Conservation (phyloP, 257 asterid species). For the Solanum virginianum region DNA sequence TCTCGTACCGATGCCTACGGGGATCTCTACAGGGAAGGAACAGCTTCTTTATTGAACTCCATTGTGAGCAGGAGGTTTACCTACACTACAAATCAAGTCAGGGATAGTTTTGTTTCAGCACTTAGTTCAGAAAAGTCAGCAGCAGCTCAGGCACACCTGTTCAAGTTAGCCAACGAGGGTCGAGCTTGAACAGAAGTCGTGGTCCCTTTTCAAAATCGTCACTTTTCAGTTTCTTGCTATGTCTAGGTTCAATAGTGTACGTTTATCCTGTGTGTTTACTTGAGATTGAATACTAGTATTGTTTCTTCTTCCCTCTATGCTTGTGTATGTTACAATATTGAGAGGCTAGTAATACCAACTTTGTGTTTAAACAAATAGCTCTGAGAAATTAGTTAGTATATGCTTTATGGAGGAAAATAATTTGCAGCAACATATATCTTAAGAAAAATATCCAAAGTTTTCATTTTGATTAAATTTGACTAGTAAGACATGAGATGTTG, state of each 20-base stretch:
- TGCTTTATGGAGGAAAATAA: neutral
- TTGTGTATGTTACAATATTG: neutral
- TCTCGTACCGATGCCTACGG: conserved; percentile 6
- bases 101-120: conserved; percentile 5
- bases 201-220: neutral
- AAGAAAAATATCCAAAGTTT: neutral
- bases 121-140: conserved; percentile 8
- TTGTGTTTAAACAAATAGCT: neutral
- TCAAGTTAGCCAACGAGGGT: conserved; percentile 17
- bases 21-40: conserved; percentile 15
- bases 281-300: neutral
- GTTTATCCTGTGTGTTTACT: neutral
- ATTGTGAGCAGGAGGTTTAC: conserved; percentile 5
- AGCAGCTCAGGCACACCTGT: conserved; percentile 9
- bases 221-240: neutral
- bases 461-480: neutral
- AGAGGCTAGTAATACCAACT: neutral
- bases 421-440: neutral
- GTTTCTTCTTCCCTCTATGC: neutral
- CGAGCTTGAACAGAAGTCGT: neutral
- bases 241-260: neutral
- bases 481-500: neutral
- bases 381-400: neutral
- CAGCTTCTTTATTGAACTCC: conserved; percentile 15
- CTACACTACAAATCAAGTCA: conserved; percentile 10